A percentile compares a stretch with the other conserved stretches of the same genome.
Evolutionary conservation across 2,329 filamentous ascomycete species (phyloP).

Genomic region (Talaromyces sp.): DNA sequence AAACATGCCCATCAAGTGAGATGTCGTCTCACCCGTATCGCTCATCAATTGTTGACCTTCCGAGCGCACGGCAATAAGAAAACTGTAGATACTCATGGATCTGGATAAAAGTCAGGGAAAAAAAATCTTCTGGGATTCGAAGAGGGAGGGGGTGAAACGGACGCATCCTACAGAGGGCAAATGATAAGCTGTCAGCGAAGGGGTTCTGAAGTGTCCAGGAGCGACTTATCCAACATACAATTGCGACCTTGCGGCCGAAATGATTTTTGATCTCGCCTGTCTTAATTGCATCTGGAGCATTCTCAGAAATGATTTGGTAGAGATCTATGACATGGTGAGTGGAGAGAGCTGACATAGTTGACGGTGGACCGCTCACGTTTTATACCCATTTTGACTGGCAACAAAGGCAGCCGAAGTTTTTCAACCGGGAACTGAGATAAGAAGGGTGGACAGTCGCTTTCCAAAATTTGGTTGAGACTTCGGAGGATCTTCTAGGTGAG

Average conservation of each 20-base stretch:
- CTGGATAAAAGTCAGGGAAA: constrained; percentile 46
- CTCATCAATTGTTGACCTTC: constrained; percentile 95
- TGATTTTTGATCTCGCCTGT: constrained; percentile 98
- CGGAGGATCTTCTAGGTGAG: neutral
- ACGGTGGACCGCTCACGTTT: constrained; percentile 46
- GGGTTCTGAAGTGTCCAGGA: neutral
- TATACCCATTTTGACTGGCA: constrained; percentile 53
- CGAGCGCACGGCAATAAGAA: constrained; percentile 94
- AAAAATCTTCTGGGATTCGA: neutral
- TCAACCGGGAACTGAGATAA: too few relatives aligned
- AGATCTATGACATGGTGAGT: constrained; percentile 56
- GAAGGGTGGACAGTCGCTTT: too few relatives aligned
- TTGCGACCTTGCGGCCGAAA: constrained; percentile 96
- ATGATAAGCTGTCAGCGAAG: constrained; percentile 17
- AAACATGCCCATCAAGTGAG: constrained; percentile 99
- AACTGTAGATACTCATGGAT: constrained; percentile 99
- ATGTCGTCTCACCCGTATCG: constrained; percentile 94
- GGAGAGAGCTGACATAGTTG: constrained; percentile 53
- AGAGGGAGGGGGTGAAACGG: constrained; percentile 26
- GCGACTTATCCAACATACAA: constrained; percentile 63
- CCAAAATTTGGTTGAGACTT: neutral
- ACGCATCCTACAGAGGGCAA: constrained; percentile 58
- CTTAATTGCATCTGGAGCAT: constrained; percentile 94
- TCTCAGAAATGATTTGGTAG: constrained; percentile 81
- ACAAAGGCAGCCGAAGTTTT: too few relatives aligned